Conservation (phyloP, 2,329 filamentous ascomycete species). For the Fusarium equiseti region DNA sequence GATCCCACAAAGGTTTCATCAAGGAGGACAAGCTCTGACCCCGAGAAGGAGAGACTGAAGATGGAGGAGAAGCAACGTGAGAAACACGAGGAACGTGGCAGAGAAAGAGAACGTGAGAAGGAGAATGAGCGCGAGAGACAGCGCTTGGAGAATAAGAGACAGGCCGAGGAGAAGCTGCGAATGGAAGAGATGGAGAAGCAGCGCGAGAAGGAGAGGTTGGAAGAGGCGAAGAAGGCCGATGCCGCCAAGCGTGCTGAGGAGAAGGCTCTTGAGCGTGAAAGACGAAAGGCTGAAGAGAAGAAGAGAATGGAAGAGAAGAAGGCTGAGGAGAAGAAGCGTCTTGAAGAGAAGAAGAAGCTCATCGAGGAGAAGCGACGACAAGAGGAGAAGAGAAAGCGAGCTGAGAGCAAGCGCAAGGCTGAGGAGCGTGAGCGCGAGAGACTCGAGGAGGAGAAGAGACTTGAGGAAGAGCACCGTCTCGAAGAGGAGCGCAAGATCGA, state of each 20-base stretch:
- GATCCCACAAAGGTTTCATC: conserved; percentile 11
- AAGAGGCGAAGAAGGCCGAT: conserved; percentile 12
- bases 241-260: conserved; percentile 9
- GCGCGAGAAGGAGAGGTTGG: conserved; percentile 7
- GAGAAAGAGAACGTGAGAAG: conserved; percentile 24
- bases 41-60: conserved; percentile 24
- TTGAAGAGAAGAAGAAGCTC: conserved; percentile 21
- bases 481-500: conserved; percentile 25
- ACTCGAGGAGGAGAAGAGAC: conserved; percentile 18
- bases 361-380: conserved; percentile 18
- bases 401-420: conserved; percentile 11
- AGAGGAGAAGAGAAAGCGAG: conserved; percentile 17
- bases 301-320: conserved; percentile 19
- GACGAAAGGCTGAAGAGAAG: conserved; percentile 11
- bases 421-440: conserved; percentile 15
- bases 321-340: conserved; percentile 12
- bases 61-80: conserved; percentile 6
- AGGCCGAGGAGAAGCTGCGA: conserved; percentile 13
- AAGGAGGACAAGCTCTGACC: conserved; percentile 10
- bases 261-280: background rate
- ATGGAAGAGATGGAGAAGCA: conserved; percentile 23
- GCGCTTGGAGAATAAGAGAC: conserved; percentile 21
- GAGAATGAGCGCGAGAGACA: conserved; percentile 23
- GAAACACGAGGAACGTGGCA: conserved; percentile 14
- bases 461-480: conserved; percentile 16